Base-by-base conservation (phyloP, 805 yeast genomes). In the Metschnikowia henanensis region DNA sequence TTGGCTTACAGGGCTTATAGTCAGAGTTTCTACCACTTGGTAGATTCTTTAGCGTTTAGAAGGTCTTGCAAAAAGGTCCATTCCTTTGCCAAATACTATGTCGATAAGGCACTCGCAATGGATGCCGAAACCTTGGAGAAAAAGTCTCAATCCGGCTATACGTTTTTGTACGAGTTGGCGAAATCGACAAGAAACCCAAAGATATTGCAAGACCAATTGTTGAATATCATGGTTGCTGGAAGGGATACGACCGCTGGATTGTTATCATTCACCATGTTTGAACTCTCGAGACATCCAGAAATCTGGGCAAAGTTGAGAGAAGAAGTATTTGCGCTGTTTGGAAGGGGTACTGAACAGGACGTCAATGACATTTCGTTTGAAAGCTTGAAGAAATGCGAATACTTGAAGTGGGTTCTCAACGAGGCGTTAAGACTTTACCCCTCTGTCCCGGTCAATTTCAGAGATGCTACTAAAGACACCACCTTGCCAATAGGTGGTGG, bases 161-260 rank as follows among this genome's bases (percentile, higher is more conserved):
- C 60, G 4, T 68, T 67, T 52, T 62, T 67, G 50, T 67, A 65
- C 45, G 72, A 67, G 50, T 63, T 68, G 51, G 71, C 56, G 30
- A 66, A 67, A 50, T 62, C 65, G 37, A 66, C 72, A 9, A 60
- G 62, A 47, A 58, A 68, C 46, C 70, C 70, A 12, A 56, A 56
- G 46, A 53, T 59, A 8, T 62, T 68, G 43, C 60, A 65, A 46
- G 72, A 68, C 48, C 73, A 68, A 46, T 55, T 66, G 46, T 62
- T 68, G 50, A 68, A 68, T 45, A 68, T 68, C 35, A 61, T 68
- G 58, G 53, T 68, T 28, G 73, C 73, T 30, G 73, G 72, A 15
- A 66, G 73, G 60, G 73, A 68, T 51, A 68, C 73, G 25, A 68
- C 73, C 19, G 73, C 73, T 12, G 72, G 70, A 1, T 58, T 66